Conservation (phyloP, 179 eudicot species). For the Beta lomatogona region DNA sequence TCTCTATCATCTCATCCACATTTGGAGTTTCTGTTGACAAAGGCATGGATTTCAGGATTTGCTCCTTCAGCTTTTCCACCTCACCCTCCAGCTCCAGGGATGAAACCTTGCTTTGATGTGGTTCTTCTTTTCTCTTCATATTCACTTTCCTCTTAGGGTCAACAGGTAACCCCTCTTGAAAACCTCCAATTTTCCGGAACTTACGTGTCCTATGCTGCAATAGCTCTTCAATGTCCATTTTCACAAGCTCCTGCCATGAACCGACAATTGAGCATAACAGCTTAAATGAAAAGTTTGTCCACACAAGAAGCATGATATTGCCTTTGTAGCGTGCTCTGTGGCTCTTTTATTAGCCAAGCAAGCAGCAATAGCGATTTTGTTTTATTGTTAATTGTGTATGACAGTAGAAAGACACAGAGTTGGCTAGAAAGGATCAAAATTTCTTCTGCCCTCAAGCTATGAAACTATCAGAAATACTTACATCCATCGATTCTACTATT, state of each 20-base stretch:
- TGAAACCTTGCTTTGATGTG: constrained; percentile 45
- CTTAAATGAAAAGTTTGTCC: background rate
- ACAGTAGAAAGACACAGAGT: background rate
- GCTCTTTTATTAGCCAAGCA: background rate
- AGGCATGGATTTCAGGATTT: constrained; percentile 55
- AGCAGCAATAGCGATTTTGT: background rate
- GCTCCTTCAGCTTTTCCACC: constrained; percentile 69
- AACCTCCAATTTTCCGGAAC: constrained; percentile 75
- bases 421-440: background rate
- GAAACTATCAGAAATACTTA: constrained; percentile 42
- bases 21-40: constrained; percentile 47
- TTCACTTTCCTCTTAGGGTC: constrained; percentile 62
- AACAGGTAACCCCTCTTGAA: constrained; percentile 62
- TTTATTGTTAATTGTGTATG: background rate
- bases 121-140: constrained; percentile 70
- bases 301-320: background rate
- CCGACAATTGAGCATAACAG: background rate
- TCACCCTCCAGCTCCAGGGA: constrained; percentile 61
- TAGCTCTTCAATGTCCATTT: constrained; percentile 70
- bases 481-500: constrained; percentile 79
- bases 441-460: background rate
- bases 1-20: constrained; percentile 62
- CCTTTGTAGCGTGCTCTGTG: background rate
- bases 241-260: constrained; percentile 42
- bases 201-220: constrained; percentile 62